These are phyloP conservation scores for Cryptococcus deneoformans DNA, from an alignment of 1,284 basidiomycete genomes.

Conservation along the genomic window DNA sequence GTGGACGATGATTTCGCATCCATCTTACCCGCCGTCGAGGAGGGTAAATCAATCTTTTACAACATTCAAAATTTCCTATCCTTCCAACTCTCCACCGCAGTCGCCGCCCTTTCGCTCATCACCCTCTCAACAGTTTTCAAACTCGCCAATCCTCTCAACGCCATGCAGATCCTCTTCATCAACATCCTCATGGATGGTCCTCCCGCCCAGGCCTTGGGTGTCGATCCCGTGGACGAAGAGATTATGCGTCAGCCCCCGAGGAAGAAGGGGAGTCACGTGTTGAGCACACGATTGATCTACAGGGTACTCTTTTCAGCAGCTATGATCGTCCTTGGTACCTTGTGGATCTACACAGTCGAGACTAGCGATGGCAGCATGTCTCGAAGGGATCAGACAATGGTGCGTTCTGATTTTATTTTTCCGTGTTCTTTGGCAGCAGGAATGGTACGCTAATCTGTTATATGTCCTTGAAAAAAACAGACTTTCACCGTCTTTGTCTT, in stretches of 20 bases:
- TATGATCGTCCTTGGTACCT: slow-evolving; percentile 83
- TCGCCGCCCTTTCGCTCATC: slow-evolving; percentile 91
- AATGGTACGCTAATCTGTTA: background rate
- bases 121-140: slow-evolving; percentile 87
- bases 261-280: slow-evolving; percentile 82
- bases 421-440: background rate
- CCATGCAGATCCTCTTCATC: slow-evolving; percentile 99
- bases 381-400: slow-evolving; percentile 90
- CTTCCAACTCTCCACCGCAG: slow-evolving; percentile 96
- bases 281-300: slow-evolving; percentile 67
- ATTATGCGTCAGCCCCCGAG: slow-evolving; percentile 88
- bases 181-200: slow-evolving; percentile 99
- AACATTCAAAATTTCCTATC: slow-evolving; percentile 98
- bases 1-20: slow-evolving; percentile 98
- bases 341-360: slow-evolving; percentile 83
- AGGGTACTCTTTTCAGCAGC: slow-evolving; percentile 87
- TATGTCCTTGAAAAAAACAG: slow-evolving; percentile 49
- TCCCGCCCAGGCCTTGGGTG: slow-evolving; percentile 91
- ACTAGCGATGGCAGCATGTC: slow-evolving; percentile 77
- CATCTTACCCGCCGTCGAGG: slow-evolving; percentile 90
- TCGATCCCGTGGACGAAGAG: slow-evolving; percentile 89
- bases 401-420: slow-evolving; percentile 46
- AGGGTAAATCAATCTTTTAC: slow-evolving; percentile 97
- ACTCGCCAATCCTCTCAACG: slow-evolving; percentile 87
- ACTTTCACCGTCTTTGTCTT: slow-evolving; percentile 97